A percentile compares a stretch with the other conserved stretches of the same genome.
phyloP scores from a whole-genome alignment of 805 yeast species.

The Cyberlindnera veronae region DNA sequence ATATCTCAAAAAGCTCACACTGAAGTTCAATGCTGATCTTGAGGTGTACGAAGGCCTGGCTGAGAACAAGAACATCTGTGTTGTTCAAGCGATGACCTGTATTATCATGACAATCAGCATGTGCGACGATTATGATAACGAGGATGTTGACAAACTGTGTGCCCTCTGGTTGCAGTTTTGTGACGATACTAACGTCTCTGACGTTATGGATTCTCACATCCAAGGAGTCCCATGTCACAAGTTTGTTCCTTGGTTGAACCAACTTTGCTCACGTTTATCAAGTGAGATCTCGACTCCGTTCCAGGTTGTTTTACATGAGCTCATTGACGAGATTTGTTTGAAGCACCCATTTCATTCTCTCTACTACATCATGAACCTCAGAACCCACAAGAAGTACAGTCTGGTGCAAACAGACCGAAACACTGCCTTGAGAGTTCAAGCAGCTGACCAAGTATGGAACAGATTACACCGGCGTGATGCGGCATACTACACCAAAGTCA shows the following conservation, averaged over 20 bases:
- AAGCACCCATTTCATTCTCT: slow-evolving; percentile 73
- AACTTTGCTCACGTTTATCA: slow-evolving; percentile 67
- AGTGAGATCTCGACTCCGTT: slow-evolving; percentile 43
- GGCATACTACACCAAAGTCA: slow-evolving; percentile 27
- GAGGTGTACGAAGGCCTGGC: slow-evolving; percentile 40
- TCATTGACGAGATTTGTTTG: slow-evolving; percentile 45
- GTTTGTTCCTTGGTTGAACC: slow-evolving; percentile 79
- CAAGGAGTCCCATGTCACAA: slow-evolving; percentile 50
- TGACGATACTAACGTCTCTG: slow-evolving; percentile 41
- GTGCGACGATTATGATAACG: slow-evolving; percentile 43
- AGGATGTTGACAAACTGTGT: slow-evolving; percentile 71
- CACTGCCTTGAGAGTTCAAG: slow-evolving; percentile 43
- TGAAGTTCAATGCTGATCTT: slow-evolving; percentile 47
- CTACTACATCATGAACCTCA: slow-evolving; percentile 57
- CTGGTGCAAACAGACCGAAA: slow-evolving; percentile 33
- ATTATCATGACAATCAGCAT: slow-evolving; percentile 53
- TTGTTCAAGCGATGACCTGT: slow-evolving; percentile 52
- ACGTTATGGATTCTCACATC: slow-evolving; percentile 36
- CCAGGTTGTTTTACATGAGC: slow-evolving; percentile 47
- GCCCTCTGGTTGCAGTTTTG: slow-evolving; percentile 78
- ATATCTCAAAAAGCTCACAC: slow-evolving; percentile 46
- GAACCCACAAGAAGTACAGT: slow-evolving; percentile 38
- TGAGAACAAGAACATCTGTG: slow-evolving; percentile 39
- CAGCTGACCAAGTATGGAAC: slow-evolving; percentile 49
- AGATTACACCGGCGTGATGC: slow-evolving; percentile 30